Conservation (phyloP, 163 green algal genomes). For the Volvox carteri region DNA sequence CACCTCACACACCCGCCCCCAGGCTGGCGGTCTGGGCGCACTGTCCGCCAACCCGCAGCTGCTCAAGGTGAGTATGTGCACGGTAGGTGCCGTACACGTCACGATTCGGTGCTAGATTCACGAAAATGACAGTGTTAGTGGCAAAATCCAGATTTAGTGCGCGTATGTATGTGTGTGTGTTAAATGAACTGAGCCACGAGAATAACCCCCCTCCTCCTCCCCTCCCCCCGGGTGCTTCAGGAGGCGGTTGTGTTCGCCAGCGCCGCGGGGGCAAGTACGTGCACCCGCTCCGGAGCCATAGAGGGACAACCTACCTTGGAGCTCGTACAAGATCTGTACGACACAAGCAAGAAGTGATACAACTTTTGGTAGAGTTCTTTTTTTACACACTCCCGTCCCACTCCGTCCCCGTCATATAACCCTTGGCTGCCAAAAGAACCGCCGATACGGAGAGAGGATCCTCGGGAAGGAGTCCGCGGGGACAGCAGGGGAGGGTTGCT, state of each 20-base stretch:
- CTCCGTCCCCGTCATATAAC: too few species aligned
- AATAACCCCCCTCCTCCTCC: background rate
- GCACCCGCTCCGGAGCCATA: conserved; percentile 85
- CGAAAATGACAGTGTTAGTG: too few species aligned
- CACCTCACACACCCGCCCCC: background rate
- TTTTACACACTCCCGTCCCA: too few species aligned
- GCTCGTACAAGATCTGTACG: conserved; percentile 73
- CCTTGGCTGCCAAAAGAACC: too few species aligned
- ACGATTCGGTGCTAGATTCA: too few species aligned
- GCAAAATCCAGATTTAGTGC: too few species aligned
- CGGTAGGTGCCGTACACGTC: too few species aligned
- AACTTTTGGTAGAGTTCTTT: conserved; percentile 77
- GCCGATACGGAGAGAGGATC: too few species aligned
- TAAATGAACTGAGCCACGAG: too few species aligned
- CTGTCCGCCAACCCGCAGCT: conserved; percentile 72
- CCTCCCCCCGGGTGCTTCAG: background rate
- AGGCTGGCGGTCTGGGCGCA: conserved; percentile 75
- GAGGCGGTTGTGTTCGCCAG: conserved; percentile 86
- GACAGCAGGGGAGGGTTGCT: too few species aligned
- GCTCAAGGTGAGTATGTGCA: conserved; percentile 59
- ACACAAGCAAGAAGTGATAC: conserved; percentile 66
- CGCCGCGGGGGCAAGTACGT: conserved; percentile 84
- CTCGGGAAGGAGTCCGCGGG: too few species aligned
- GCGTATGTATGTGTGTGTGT: too few species aligned
- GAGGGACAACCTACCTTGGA: conserved; percentile 79